phyloP scores from a whole-genome alignment of 192 early-diverging fungal species.

The Fimicolochytrium jonesii region DNA sequence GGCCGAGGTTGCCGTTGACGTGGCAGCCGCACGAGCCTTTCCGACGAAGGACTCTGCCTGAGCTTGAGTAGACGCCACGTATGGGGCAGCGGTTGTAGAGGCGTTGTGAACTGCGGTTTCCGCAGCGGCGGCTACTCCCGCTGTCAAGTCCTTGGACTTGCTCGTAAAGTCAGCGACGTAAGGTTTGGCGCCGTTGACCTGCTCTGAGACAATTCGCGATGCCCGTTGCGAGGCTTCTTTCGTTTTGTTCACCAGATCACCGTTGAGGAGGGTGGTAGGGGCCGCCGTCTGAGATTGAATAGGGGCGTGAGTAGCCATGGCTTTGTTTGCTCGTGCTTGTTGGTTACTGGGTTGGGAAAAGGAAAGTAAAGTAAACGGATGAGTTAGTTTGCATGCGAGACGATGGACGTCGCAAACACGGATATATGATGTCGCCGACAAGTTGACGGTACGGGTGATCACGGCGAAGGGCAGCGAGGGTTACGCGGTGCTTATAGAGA shows the following conservation, averaged over 20 bases:
- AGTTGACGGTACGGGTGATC: no score
- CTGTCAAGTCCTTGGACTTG: neutral
- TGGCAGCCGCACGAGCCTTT: constrained; percentile 10
- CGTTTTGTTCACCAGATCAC: neutral
- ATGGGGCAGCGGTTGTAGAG: neutral
- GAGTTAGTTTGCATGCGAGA: no score
- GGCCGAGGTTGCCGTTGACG: neutral
- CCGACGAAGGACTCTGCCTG: neutral
- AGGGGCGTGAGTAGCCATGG: no score
- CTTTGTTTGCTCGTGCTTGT: no score
- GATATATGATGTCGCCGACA: no score
- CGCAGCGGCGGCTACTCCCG: constrained; percentile 13
- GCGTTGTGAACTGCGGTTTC: neutral
- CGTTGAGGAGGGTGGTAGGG: constrained; percentile 15
- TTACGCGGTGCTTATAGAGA: no score
- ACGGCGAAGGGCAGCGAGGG: no score
- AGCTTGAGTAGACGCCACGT: no score
- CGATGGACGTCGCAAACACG: no score
- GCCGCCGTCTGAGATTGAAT: no score
- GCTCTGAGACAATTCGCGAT: neutral
- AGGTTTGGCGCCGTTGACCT: neutral
- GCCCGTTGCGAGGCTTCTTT: constrained; percentile 7
- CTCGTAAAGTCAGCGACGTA: constrained; percentile 6
- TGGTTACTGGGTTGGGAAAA: no score
- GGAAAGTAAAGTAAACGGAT: no score